A percentile compares a stretch with the other conserved stretches of the same genome.
Conservation (phyloP, 1,139 yeast species). For the Saccharomycopsis crataegensis region DNA sequence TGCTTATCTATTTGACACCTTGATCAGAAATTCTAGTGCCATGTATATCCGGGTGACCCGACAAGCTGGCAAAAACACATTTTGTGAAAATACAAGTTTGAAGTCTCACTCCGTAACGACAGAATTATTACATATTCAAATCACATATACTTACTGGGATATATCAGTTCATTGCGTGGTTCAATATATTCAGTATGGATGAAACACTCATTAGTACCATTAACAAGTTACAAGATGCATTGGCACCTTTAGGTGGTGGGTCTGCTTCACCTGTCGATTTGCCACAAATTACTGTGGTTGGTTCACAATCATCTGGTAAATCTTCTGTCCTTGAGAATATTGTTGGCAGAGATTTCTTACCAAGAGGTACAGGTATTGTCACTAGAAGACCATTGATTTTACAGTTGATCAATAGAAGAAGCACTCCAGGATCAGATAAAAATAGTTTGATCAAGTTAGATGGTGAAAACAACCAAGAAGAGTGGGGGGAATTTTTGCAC, state of each 20-base stretch:
- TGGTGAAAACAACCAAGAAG: conserved; percentile 73
- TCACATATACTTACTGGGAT: neutral
- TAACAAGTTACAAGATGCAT: conserved; percentile 87
- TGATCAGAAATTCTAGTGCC: no score
- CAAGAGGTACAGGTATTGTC: conserved; percentile 80
- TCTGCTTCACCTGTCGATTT: conserved; percentile 75
- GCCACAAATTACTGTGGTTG: conserved; percentile 81
- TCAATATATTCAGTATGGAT: conserved; percentile 50
- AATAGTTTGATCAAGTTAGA: conserved; percentile 10
- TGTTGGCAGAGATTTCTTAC: conserved; percentile 73
- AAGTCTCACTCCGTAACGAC: no score
- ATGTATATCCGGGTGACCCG: no score
- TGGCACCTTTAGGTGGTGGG: conserved; percentile 89
- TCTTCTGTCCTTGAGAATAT: conserved; percentile 77
- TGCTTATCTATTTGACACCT: no score
- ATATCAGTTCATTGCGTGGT: neutral
- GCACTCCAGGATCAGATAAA: conserved; percentile 6
- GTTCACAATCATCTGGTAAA: conserved; percentile 78
- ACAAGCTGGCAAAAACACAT: no score
- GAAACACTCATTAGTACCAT: conserved; percentile 84
- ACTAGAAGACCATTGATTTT: conserved; percentile 71
- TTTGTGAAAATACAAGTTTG: no score
- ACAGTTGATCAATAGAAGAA: conserved; percentile 55
- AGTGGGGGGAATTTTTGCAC: conserved; percentile 98
- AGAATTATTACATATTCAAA: no score